phyloP scores from a whole-genome alignment of 2,329 filamentous ascomycete species.

The Penicillium fuscoglaucum region DNA sequence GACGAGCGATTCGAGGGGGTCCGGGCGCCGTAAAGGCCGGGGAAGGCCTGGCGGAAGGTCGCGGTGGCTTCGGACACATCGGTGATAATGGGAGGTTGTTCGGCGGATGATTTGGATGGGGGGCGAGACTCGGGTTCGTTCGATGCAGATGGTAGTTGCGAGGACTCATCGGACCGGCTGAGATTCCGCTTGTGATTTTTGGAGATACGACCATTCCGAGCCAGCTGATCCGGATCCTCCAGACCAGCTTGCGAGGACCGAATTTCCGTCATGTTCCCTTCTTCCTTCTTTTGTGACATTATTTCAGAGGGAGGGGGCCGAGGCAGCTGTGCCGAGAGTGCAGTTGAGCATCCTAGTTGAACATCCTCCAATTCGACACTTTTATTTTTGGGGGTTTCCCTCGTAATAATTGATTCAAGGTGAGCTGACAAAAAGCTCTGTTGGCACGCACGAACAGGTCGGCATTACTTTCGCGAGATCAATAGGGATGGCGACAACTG shows the following conservation, averaged over 20 bases:
- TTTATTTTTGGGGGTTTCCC: slow-evolving; percentile 10
- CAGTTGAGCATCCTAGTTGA: slow-evolving; percentile 31
- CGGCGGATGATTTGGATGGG: slow-evolving; percentile 29
- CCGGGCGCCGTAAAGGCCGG: slow-evolving; percentile 37
- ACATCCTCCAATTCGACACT: slow-evolving; percentile 28
- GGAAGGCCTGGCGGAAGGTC: slow-evolving; percentile 35
- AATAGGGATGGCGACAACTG: slow-evolving; percentile 16
- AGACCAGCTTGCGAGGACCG: slow-evolving; percentile 32
- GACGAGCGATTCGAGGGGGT: slow-evolving; percentile 45
- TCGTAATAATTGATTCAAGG: slow-evolving; percentile 21
- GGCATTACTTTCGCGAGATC: slow-evolving; percentile 34
- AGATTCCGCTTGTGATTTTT: slow-evolving; percentile 24
- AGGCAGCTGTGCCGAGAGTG: slow-evolving; percentile 26
- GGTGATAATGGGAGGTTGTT: slow-evolving; percentile 27
- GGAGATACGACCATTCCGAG: slow-evolving; percentile 27
- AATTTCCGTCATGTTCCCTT: slow-evolving; percentile 36
- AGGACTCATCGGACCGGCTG: slow-evolving; percentile 25
- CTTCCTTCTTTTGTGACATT: slow-evolving; percentile 6
- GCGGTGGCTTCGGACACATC: slow-evolving; percentile 34
- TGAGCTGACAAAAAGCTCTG: slow-evolving; percentile 28
- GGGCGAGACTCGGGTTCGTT: slow-evolving; percentile 23
- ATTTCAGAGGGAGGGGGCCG: slow-evolving; percentile 13
- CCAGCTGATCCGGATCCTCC: slow-evolving; percentile 31
- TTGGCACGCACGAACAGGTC: slow-evolving; percentile 29
- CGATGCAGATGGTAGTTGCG: slow-evolving; percentile 20